Evolutionary conservation across 495 filamentous ascomycete species (phyloP), one percentile per base, ranked within the genome.

Genomic region (Penicillium turbatum): DNA sequence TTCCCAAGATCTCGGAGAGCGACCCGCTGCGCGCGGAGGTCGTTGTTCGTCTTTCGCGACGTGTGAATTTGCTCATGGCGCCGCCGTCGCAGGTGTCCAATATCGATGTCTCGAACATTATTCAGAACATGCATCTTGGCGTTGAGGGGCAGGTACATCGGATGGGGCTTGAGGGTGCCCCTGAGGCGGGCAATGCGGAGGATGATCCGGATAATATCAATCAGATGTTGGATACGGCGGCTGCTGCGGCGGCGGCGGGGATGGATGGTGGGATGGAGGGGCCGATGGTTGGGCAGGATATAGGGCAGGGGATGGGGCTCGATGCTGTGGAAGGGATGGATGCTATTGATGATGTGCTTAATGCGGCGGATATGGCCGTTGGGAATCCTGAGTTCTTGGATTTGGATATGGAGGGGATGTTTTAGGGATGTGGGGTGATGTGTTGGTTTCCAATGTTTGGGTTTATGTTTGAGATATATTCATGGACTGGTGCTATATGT

Each of bases 31-130:
- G 81, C 38, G 89, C 89, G 0, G 84, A 89, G 57, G 76, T 83
- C 2, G 72, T 90, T n/a, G 85, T 95, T 2, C 82, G 90, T 3
- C 76, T 96, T 17, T 79, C 83, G 64, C 78, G 88, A 2, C 81
- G 86, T 16, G 89, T 95, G 6, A 87, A 92, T 59, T 75, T 83
- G 4, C 81, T 78, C 11, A 56, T 67, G 16, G 72, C 74, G 0
- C 69, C 71, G 1, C 69, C 74, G 3, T 60, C 72, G 2, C 73
- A 74, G 41, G 67, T 73, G 16, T 63, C 68, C 7, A 73, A 71
- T 49, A 62, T 74, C 12, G 71, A 72, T 46, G 66, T 73, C 34
- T 72, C 53, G 51, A 74, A 70, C 43, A 75, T 72, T 31, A 75
- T 76, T 5, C 65, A 71, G 5, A 65, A 71, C 17, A 76, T 72